Evolutionary conservation across 768 basidiomycete genomes (phyloP).

Genomic region (Trametes meyenii): DNA sequence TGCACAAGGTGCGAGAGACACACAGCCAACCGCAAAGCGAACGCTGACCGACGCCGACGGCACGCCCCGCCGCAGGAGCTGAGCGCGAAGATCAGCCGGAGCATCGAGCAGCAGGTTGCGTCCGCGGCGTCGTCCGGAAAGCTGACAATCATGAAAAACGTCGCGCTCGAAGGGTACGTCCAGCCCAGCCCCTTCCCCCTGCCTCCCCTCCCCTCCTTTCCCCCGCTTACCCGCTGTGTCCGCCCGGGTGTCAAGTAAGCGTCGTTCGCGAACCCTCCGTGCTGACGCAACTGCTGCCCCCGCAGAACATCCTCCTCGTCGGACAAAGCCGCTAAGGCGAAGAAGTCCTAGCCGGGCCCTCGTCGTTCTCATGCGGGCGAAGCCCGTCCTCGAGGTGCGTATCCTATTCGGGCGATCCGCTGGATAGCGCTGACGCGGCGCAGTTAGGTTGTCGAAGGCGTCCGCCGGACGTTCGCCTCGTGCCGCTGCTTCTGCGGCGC

Average conservation of each 20-base stretch:
- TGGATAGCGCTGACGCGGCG: constrained; percentile 3
- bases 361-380: background rate
- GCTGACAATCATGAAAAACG: constrained; percentile 89
- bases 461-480: constrained; percentile 2
- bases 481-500: constrained; percentile 7
- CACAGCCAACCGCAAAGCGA: background rate
- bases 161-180: constrained; percentile 44
- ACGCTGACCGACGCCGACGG: background rate
- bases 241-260: too few relatives aligned
- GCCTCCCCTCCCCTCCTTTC: too few relatives aligned
- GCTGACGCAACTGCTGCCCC: background rate
- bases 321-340: constrained; percentile 20
- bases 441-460: background rate
- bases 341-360: constrained; percentile 20
- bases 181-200: background rate
- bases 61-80: constrained; percentile 57
- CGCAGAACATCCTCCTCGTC: constrained; percentile 14
- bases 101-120: constrained; percentile 91
- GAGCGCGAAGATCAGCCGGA: constrained; percentile 88
- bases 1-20: constrained; percentile 63
- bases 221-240: background rate
- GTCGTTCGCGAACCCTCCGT: too few relatives aligned
- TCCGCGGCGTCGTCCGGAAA: constrained; percentile 87
- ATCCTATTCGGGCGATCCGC: background rate
- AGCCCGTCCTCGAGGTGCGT: constrained; percentile 2